These are phyloP conservation scores for Silene coronaria DNA, from an alignment of 179 eudicot genomes.

Conservation along the genomic window DNA sequence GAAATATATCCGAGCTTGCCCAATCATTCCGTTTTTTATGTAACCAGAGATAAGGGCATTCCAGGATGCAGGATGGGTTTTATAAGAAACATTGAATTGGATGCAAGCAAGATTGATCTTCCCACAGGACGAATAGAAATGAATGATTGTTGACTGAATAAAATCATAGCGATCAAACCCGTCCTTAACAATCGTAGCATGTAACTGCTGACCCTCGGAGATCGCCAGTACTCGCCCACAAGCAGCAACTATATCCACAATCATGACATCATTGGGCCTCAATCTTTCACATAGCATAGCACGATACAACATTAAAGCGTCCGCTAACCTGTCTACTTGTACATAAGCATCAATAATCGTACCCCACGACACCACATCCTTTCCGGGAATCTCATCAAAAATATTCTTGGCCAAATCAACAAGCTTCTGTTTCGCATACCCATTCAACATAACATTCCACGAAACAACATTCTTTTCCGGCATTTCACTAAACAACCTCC, in stretches of 20 bases:
- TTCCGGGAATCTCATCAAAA: conserved; percentile 61
- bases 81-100: conserved; percentile 60
- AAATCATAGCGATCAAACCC: conserved; percentile 63
- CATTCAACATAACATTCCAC: conserved; percentile 94
- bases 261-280: conserved; percentile 67
- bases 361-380: conserved; percentile 85
- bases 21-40: conserved; percentile 35
- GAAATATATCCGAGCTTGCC: conserved; percentile 31
- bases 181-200: conserved; percentile 39
- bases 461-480: conserved; percentile 68
- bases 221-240: conserved; percentile 52
- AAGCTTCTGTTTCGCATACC: conserved; percentile 58
- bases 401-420: conserved; percentile 53
- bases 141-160: conserved; percentile 64
- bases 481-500: conserved; percentile 62
- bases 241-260: conserved; percentile 61
- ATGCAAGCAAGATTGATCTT: conserved; percentile 46
- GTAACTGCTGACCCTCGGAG: conserved; percentile 66
- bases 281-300: conserved; percentile 46
- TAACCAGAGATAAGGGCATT: conserved; percentile 44
- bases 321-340: conserved; percentile 45
- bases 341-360: conserved; percentile 65
- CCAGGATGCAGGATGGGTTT: conserved; percentile 59
- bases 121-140: conserved; percentile 64
- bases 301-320: conserved; percentile 56